These are phyloP conservation scores for Bruguiera parviflora DNA, from an alignment of 345 rosid genomes.

Conservation along the genomic window DNA sequence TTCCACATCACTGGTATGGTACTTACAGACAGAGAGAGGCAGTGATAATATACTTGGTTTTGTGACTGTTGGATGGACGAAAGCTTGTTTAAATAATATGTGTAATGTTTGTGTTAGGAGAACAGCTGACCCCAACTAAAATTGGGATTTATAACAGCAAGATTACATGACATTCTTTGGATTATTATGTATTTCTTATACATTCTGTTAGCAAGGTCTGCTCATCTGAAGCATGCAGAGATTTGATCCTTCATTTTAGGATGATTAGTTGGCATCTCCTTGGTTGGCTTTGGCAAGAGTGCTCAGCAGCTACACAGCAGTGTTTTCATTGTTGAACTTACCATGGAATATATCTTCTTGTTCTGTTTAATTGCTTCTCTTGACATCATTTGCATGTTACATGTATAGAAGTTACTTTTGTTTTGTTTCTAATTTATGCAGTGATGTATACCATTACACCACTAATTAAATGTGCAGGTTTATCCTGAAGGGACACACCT, in stretches of 20 bases:
- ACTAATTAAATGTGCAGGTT: slow-evolving; percentile 43
- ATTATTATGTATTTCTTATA: not conserved
- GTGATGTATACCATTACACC: not conserved
- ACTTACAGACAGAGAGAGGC: no score
- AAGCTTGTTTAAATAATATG: not conserved
- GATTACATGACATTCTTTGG: not conserved
- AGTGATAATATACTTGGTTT: no score
- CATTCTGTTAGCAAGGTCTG: not conserved
- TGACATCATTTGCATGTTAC: not conserved
- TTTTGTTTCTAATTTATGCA: not conserved
- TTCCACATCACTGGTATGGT: not conserved
- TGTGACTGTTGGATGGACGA: not conserved
- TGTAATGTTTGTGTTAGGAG: not conserved
- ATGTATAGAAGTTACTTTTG: not conserved
- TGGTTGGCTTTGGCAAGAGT: not conserved
- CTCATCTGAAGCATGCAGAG: not conserved
- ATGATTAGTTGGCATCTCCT: not conserved
- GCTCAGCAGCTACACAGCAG: no score
- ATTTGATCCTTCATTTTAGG: not conserved
- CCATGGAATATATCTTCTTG: not conserved
- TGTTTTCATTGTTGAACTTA: no score
- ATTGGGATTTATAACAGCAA: not conserved
- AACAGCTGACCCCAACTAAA: not conserved
- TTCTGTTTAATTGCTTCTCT: not conserved
- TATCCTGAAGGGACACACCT: slow-evolving; percentile 94